Evolutionary conservation across 768 basidiomycete genomes (phyloP), one percentile per base, ranked within the genome.

Genomic region (Terana coerulea): DNA sequence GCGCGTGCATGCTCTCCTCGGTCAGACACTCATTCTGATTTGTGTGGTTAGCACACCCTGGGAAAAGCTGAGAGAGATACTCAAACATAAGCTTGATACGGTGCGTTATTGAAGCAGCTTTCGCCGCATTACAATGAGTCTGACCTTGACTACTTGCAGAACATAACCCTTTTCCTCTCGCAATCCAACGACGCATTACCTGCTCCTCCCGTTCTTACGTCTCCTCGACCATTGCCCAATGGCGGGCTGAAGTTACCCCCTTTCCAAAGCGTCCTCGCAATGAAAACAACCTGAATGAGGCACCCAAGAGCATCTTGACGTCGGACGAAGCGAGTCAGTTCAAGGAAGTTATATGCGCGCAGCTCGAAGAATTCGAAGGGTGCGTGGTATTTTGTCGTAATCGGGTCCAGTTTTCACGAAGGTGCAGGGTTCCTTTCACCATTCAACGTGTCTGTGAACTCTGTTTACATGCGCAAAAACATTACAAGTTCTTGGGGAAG

Each of bases 381-480:
- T 91, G 59, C 42, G 81, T 44, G 14, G 24, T 35, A 25, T 29
- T 37, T 43, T 19, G 4, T 41, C 34, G 49, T 36, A 15, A 21
- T 45, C 41, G 51, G 46, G 26, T 59, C 48, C 17, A 11, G 9
- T 14, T 12, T 3, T 26, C n/a, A 46, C 9, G 31, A 19, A 34
- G 5, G 10, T 30, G 11, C 47, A 77, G 77, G 45, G 77, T 88
- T 0, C 92, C 92, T 2, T 95, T 95, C 66, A 94, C 92, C 8
- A 87, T 95, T 49, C 93, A 95, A 67, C 83, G 92, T 37, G 72
- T 94, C 11, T 90, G 88, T 64, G 92, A 95, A 63, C 81, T 95
- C 22, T 83, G 84, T 57, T 58, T 87, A 11, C 67, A 76, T 35
- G 91, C 91, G 4, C 75, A 73, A 56, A 72, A 76, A 40, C 79